These are phyloP conservation scores for Quillaja saponaria DNA, from an alignment of 306 rosid genomes.

Conservation along the genomic window DNA sequence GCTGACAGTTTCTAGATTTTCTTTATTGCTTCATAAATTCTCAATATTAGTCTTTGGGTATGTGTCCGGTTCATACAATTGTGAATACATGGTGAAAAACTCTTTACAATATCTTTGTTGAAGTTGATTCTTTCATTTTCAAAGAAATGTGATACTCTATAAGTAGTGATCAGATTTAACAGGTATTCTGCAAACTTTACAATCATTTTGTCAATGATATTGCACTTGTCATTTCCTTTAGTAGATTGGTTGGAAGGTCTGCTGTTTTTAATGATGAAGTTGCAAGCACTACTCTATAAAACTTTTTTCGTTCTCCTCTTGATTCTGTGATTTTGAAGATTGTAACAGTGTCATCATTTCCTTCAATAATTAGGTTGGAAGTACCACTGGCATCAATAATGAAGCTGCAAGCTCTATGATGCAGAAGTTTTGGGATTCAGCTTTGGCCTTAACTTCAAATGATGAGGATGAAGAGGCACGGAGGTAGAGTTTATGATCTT, in stretches of 20 bases:
- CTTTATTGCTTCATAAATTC: no score
- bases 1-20: not conserved
- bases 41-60: no score
- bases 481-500: conserved; percentile 56
- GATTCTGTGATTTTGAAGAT: not conserved
- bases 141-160: no score
- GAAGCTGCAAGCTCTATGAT: conserved; percentile 78
- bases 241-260: conserved; percentile 3
- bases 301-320: not conserved
- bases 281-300: not conserved
- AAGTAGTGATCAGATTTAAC: no score
- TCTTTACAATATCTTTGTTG: no score
- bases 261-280: conserved; percentile 14
- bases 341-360: conserved; percentile 18
- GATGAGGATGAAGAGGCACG: conserved; percentile 74
- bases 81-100: no score
- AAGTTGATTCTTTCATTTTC: no score
- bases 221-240: not conserved
- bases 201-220: no score
- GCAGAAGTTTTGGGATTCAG: conserved; percentile 97
- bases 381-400: conserved; percentile 51
- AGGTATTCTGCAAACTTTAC: no score
- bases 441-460: conserved; percentile 67
- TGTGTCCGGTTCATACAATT: no score
- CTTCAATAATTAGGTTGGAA: conserved; percentile 65